Evolutionary conservation across 208 protist genomes (phyloP), one percentile per base, ranked within the genome.

Genomic region (Trypanosoma scelopori): DNA sequence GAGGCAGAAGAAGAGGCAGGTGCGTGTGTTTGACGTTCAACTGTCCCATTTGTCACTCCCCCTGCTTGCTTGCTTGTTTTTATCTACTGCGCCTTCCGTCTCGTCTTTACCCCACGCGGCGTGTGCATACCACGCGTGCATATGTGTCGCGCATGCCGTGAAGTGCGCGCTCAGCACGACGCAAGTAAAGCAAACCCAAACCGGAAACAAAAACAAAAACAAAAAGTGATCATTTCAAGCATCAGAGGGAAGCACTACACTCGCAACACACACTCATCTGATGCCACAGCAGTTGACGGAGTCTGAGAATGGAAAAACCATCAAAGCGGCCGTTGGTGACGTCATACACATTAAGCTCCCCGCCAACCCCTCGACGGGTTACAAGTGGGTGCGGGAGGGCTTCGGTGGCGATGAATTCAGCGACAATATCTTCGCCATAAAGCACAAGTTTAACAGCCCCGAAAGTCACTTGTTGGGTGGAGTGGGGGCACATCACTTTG

Each of bases 291-390:
- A 23, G 9, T 23, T 78, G 3, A 58, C 66, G 11, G 28, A 63
- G 50, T 41, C 55, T 12, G 59, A 78, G 49, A 74, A 74, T 53
- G 69, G 66, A 41, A 71, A 49, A 16, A 78, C 67, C 2, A 39
- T 91, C 45, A 0, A 1, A 0, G 68, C 64, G 25, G 18, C 49
- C 16, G 53, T 84, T 20, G 76, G 72, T 30, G 48, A 70, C 3
- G n/a, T 41, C 0, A 22, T 87, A 16, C 25, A 60, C 9, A 78
- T 91, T 22, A 7, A 53, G 25, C 78, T 94, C 32, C 3, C 30
- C 7, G 74, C 80, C 27, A 94, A 91, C 74, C 87, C 87, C 53
- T 88, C 74, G 6, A 91, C 84, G 2, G 87, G 87, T 43, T 91
- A 78, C 81, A 55, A 9, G 20, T 93, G 87, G 87, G 63, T 71